A percentile compares a stretch with the other conserved stretches of the same genome.
Conservation (phyloP, 1,139 yeast species). For the Scheffersomyces parashehatae region DNA sequence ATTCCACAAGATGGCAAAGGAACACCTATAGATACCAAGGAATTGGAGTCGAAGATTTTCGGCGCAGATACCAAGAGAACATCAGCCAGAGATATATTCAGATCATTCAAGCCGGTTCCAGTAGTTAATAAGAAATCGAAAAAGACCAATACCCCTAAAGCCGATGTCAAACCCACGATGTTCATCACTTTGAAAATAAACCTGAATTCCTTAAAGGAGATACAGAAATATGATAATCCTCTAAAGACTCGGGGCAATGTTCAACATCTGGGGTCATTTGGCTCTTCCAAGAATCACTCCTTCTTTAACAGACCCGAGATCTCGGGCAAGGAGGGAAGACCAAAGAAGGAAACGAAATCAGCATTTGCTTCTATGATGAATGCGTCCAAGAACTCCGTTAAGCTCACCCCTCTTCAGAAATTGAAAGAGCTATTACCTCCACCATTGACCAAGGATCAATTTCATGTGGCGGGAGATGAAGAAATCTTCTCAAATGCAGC, state of each 20-base stretch:
- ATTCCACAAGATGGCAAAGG: background rate
- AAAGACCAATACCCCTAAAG: conserved; percentile 2
- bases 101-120: conserved; percentile 6
- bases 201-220: conserved; percentile 24
- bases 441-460: conserved; percentile 10
- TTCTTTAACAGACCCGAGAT: background rate
- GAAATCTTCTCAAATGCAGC: background rate
- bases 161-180: conserved; percentile 8
- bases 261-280: background rate
- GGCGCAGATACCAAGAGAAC: conserved; percentile 20
- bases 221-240: conserved; percentile 31
- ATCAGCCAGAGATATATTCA: conserved; percentile 20
- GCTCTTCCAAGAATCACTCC: background rate
- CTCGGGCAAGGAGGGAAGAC: background rate
- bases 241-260: conserved; percentile 29
- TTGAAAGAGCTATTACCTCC: conserved; percentile 19
- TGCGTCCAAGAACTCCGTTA: conserved; percentile 16
- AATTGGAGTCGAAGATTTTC: conserved; percentile 20
- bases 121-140: conserved; percentile 9
- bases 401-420: conserved; percentile 19
- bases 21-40: background rate
- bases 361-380: conserved; percentile 18
- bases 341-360: conserved; percentile 6
- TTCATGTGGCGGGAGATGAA: conserved; percentile 16
- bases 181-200: conserved; percentile 29